Base-by-base conservation (phyloP, 257 asterid species). In the Vinca minor region DNA sequence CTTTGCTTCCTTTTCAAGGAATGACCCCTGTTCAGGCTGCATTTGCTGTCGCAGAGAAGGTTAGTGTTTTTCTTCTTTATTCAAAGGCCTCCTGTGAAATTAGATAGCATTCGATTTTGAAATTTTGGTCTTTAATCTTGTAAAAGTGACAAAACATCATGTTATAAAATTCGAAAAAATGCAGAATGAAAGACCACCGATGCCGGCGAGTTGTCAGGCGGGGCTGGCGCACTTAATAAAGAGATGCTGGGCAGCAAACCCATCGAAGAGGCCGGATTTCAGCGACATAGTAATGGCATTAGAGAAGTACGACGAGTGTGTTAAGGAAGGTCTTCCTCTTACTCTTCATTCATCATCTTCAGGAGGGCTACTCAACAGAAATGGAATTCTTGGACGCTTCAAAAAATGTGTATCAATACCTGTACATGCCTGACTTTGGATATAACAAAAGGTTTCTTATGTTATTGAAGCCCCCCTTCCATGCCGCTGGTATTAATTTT, bases 141-240 rank as follows among this genome's bases (percentile, higher is more conserved):
- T n/a, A n/a, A n/a, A n/a, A n/a, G n/a, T n/a, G n/a, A n/a, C n/a
- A n/a, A n/a, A n/a, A n/a, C n/a, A n/a, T n/a, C n/a, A n/a, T n/a
- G n/a, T n/a, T n/a, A n/a, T n/a, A n/a, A n/a, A n/a, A n/a, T n/a
- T n/a, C n/a, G n/a, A n/a, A n/a, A n/a, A n/a, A n/a, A n/a, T 79
- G 64, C 84, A 92, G 99, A 87, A 89, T 3, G 97, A 93, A 77
- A 72, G 97, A 46, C 99, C 99, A 9, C 96, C 96, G 1, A 67
- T 93, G 53, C 82, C 97, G 11, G 95, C 88, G 11, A 93, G 97
- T 74, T 89, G 97, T 47, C 92, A 89, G 50, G 85, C 97, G 1
- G 96, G 87, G 20, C 74, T 93, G 0, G 95, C 96, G 0, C 94
- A 89, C 72, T 88, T 89, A 0, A 93, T 93, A 66, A 87, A 87